Conservation (phyloP, 192 early-diverging fungal species). For the Coemansia sp. region DNA sequence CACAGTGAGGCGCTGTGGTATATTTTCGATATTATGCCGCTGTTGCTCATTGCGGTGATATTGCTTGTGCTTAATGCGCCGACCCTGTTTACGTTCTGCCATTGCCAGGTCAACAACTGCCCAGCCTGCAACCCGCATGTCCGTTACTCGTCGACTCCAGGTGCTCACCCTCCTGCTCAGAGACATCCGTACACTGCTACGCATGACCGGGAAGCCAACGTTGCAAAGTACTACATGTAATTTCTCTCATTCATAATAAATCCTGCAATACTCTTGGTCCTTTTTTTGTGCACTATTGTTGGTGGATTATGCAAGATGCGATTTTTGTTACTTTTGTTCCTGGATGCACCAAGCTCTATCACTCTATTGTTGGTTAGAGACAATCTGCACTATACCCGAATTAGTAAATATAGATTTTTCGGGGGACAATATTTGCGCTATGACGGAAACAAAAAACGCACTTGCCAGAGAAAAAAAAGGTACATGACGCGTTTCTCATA, state of each 20-base stretch:
- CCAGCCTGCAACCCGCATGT: conserved; percentile 46
- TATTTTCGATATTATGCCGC: conserved; percentile 39
- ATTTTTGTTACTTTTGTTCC: no score
- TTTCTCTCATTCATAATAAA: neutral
- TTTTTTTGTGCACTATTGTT: neutral
- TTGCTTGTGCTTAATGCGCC: conserved; percentile 47
- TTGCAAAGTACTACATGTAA: conserved; percentile 44
- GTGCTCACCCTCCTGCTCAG: neutral
- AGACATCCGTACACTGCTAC: conserved; percentile 15
- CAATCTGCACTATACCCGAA: no score
- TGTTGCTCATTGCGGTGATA: conserved; percentile 40
- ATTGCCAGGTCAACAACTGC: conserved; percentile 47
- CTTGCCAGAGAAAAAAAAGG: no score
- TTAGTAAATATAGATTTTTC: no score
- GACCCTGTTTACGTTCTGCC: conserved; percentile 47
- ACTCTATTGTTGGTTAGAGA: no score
- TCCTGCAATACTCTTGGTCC: neutral
- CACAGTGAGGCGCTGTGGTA: conserved; percentile 53
- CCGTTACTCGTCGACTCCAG: conserved; percentile 15
- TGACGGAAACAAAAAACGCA: no score
- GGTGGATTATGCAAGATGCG: neutral
- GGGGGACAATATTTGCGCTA: no score
- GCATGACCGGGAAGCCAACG: conserved; percentile 25
- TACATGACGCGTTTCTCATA: no score
- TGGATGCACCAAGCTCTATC: no score